Conservation (phyloP, 1,284 basidiomycete genomes). For the Sphaerobolus stellatus region DNA sequence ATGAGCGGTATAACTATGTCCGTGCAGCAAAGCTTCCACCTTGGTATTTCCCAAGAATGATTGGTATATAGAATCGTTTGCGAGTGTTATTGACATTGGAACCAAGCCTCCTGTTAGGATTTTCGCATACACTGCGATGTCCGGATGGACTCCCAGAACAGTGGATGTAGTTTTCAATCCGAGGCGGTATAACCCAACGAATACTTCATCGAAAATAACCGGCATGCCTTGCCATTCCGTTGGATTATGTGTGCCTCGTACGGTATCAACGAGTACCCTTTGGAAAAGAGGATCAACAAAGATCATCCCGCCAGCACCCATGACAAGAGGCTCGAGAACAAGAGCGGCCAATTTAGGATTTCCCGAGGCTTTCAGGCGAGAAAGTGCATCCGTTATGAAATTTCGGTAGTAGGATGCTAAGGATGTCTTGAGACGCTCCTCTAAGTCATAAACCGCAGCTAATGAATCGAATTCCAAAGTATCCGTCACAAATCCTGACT, state of each 20-base stretch:
- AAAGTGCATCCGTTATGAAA: constrained; percentile 59
- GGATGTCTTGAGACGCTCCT: constrained; percentile 54
- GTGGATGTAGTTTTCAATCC: constrained; percentile 68
- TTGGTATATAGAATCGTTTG: constrained; percentile 75
- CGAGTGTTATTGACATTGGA: constrained; percentile 84
- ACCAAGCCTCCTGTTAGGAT: constrained; percentile 92
- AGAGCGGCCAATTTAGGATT: constrained; percentile 63
- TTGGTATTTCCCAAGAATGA: constrained; percentile 80
- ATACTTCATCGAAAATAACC: constrained; percentile 96
- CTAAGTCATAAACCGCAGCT: constrained; percentile 72
- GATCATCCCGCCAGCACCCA: constrained; percentile 97
- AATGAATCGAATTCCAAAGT: constrained; percentile 47
- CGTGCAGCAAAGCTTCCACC: constrained; percentile 85
- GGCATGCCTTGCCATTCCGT: constrained; percentile 75
- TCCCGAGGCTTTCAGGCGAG: constrained; percentile 39
- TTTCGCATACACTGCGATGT: constrained; percentile 92
- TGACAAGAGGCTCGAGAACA: constrained; percentile 88
- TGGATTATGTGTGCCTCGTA: no score
- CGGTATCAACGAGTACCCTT: constrained; percentile 79
- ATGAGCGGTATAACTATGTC: constrained; percentile 94
- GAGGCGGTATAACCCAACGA: constrained; percentile 87
- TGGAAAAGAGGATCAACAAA: constrained; percentile 99
- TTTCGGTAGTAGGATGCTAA: constrained; percentile 66
- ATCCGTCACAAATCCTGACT: constrained; percentile 29
- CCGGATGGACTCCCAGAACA: constrained; percentile 72